Percentiles rank a stretch among this genome's conserved stretches.
Evolutionary conservation across 2,329 filamentous ascomycete species (phyloP).

Genomic region (Alternaria solani): DNA sequence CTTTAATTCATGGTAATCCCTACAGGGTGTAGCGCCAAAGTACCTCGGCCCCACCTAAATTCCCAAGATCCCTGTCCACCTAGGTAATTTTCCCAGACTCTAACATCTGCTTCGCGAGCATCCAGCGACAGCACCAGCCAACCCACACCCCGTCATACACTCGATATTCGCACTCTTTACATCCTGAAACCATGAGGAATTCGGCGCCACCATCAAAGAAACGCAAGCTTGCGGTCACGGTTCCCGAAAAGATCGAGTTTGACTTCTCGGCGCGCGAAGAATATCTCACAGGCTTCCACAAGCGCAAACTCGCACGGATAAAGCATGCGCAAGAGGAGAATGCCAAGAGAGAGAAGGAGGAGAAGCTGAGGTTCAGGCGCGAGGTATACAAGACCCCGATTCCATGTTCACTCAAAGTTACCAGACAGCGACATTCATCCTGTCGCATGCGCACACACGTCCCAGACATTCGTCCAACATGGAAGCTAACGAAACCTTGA

Average conservation of each 20-base stretch:
- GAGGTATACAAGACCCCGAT: slow-evolving; percentile 66
- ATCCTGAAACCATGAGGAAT: slow-evolving; percentile 6
- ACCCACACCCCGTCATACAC: not conserved
- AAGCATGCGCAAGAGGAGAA: slow-evolving; percentile 87
- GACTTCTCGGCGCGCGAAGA: slow-evolving; percentile 81
- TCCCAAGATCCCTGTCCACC: slow-evolving; percentile 29
- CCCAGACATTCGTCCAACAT: not conserved
- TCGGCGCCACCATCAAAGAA: slow-evolving; percentile 43
- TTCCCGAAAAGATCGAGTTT: slow-evolving; percentile 84
- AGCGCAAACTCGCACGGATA: slow-evolving; percentile 85
- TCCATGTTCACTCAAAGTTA: not conserved
- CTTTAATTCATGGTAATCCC: not conserved
- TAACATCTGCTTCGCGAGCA: slow-evolving; percentile 11
- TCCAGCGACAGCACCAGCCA: slow-evolving; percentile 3
- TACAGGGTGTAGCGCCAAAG: not conserved
- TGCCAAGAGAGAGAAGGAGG: slow-evolving; percentile 77
- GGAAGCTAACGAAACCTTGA: not conserved
- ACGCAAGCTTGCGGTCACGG: slow-evolving; percentile 48
- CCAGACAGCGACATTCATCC: not conserved
- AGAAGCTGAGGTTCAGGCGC: slow-evolving; percentile 75
- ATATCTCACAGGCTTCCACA: slow-evolving; percentile 95
- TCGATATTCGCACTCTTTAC: not conserved
- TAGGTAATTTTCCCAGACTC: slow-evolving; percentile 30
- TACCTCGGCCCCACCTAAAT: slow-evolving; percentile 18
- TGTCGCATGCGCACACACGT: not conserved